A percentile compares a stretch with the other conserved stretches of the same genome.
phyloP scores from a whole-genome alignment of 164 flowering plant genomes.

The Sextonia rubra region DNA sequence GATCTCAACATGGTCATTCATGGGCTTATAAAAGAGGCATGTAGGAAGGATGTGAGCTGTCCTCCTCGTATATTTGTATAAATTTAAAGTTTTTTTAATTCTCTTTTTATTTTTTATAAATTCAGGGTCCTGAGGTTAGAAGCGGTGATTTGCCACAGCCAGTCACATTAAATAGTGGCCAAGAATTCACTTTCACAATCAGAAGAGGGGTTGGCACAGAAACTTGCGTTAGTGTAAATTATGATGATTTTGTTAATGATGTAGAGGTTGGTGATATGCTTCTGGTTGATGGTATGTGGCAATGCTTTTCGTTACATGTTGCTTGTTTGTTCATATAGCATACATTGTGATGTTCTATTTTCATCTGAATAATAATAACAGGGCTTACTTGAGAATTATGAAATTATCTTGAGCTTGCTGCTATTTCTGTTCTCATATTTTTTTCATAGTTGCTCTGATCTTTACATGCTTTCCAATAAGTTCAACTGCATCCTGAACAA shows the following conservation, averaged over 20 bases:
- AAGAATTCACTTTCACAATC: constrained; percentile 91
- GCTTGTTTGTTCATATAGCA: background rate
- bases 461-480: no score
- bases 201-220: constrained; percentile 87
- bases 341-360: background rate
- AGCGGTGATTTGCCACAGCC: constrained; percentile 99
- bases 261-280: constrained; percentile 96
- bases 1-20: background rate
- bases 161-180: constrained; percentile 58
- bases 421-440: background rate
- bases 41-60: background rate
- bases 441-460: background rate
- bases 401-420: background rate
- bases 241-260: constrained; percentile 96
- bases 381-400: background rate
- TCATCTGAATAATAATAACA: background rate
- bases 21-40: background rate
- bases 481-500: no score
- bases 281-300: constrained; percentile 86
- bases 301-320: background rate
- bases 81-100: background rate
- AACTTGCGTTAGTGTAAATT: constrained; percentile 90
- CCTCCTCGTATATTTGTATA: background rate
- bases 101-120: constrained; percentile 6
- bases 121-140: constrained; percentile 96